phyloP scores from a whole-genome alignment of 306 rosid genomes.

The Nissolia schottii region DNA sequence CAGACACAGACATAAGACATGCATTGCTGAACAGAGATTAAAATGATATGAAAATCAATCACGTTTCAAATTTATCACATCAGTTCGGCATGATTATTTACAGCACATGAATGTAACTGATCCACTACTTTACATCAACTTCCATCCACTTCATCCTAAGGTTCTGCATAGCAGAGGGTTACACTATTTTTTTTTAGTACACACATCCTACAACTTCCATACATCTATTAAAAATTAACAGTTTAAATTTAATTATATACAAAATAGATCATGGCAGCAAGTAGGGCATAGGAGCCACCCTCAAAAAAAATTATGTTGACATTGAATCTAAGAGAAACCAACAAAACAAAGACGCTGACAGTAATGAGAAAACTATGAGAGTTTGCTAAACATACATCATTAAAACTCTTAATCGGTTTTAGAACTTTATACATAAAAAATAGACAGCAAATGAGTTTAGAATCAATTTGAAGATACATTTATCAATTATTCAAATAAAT shows the following conservation, averaged over 20 bases:
- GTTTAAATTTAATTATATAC: background rate
- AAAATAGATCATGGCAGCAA: background rate
- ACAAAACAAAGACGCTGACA: background rate
- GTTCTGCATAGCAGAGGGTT: background rate
- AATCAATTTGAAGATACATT: background rate
- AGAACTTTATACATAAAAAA: background rate
- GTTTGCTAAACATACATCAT: background rate
- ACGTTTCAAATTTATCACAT: background rate
- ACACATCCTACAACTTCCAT: background rate
- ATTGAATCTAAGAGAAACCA: background rate
- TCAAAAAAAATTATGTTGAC: background rate
- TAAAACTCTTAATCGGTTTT: background rate
- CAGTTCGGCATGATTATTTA: background rate
- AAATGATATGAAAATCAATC: background rate
- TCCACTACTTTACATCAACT: background rate
- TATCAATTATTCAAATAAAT: background rate
- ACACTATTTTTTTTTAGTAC: background rate
- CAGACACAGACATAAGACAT: conserved; percentile 11
- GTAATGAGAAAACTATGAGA: background rate
- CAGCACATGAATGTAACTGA: background rate
- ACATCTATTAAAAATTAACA: background rate
- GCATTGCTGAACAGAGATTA: background rate
- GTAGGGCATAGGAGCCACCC: background rate
- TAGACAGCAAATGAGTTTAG: background rate
- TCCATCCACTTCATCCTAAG: background rate